Conservation (phyloP, 139 green algal species). For the Tetraselmis chui region DNA sequence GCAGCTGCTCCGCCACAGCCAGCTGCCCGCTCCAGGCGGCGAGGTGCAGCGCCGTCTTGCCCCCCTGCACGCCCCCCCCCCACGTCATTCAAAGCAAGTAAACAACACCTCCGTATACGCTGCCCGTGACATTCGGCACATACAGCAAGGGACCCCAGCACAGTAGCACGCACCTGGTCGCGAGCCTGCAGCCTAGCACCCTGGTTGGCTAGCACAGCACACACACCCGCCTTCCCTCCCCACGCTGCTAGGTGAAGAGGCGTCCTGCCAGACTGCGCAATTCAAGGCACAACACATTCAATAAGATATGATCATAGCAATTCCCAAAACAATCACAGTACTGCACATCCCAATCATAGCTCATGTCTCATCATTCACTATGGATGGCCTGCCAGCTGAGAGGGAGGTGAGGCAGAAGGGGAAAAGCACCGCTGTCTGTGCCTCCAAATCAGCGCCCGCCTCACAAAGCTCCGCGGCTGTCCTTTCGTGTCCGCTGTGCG, state of each 20-base stretch:
- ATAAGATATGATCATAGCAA: too few relatives aligned
- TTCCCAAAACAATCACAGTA: not conserved
- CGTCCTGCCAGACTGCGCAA: not conserved
- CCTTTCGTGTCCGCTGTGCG: not conserved
- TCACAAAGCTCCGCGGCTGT: not conserved
- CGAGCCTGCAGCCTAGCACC: not conserved
- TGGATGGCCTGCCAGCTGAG: too few relatives aligned
- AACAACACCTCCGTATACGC: too few relatives aligned
- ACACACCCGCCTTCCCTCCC: not conserved
- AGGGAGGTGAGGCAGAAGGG: not conserved
- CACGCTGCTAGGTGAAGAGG: not conserved
- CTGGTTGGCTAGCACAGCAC: not conserved
- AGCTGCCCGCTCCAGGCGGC: not conserved
- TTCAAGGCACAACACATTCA: too few relatives aligned
- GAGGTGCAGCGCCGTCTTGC: not conserved
- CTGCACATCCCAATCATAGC: too few relatives aligned
- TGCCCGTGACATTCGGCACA: too few relatives aligned
- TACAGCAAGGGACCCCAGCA: too few relatives aligned
- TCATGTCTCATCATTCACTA: too few relatives aligned
- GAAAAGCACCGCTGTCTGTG: not conserved
- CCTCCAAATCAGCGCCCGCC: not conserved
- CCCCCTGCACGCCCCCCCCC: not conserved
- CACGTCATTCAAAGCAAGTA: too few relatives aligned
- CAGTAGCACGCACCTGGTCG: not conserved
- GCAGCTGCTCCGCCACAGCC: not conserved